Base-by-base conservation (phyloP, 148 eudicot genomes). In the Persicaria maculosa region DNA sequence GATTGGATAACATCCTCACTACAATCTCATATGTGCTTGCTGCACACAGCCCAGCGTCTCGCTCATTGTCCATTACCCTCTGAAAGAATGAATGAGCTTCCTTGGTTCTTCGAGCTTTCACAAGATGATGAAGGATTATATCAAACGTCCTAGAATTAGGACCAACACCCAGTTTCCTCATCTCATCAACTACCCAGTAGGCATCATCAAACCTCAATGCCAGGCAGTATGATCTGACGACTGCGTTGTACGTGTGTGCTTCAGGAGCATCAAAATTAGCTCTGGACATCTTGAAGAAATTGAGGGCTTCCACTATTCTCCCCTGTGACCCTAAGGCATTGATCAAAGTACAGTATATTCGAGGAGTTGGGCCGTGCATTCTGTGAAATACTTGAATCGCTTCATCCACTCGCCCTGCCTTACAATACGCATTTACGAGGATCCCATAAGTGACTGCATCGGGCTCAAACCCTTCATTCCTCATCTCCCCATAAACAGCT, bases 401-500 rank as follows among this genome's bases (percentile, higher is more conserved):
- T 47, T 82, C 82, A 70, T 81, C 83, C 12, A 78, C 78, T 81
- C 84, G 86, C 52, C 81, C 81, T 11, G 88, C 86, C 76, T 87
- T 89, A 74, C 97, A 89, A 61, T 89, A 85, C 4, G 95, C 98
- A 76, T 89, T 76, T 77, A 93, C 83, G 71, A 93, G 68, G 69
- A 93, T 93, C 36, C 95, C 98, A 75, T 89, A 91, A 59, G 88
- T 77, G 53, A 93, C 97, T 20, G 84, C 90, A 81, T 93, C 98
- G 9, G 88, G 90, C 80, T 87, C 86, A 22, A 91, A 86, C 20
- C 98, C 98, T 72, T 89, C 85, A 12, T 59, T 88, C 57, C 43
- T 86, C 98, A 93, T 93, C 72, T 89, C 93, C 7, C 82, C 72
- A 73, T 82, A 91, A 73, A 91, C 93, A 74, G 91, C 90, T 76